Evolutionary conservation across 2,329 filamentous ascomycete species (phyloP), one percentile per base, ranked within the genome.

Genomic region (Colletotrichum sp.): DNA sequence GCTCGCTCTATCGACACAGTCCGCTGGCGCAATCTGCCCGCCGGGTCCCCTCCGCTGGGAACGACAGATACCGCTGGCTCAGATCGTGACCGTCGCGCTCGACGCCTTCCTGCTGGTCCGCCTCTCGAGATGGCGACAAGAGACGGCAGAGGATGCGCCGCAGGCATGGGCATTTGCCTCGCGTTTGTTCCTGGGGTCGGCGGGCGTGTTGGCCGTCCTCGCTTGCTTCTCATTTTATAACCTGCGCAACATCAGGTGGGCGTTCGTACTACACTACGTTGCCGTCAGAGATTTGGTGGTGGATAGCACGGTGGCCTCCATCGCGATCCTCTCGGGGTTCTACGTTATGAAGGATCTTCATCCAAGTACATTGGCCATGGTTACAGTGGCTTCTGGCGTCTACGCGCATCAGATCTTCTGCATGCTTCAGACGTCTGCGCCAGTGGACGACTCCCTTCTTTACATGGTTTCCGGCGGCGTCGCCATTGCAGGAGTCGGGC

Each of bases 21-120:
- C 71, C 1, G 80, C 82, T 2, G 80, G 82, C 39, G 82, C 79
- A 39, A 82, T 84, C 36, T 84, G 83, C 69, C 82, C 83, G 7
- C 39, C 75, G 6, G 81, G 81, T 11, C 39, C 55, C 49, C 30
- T 77, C 13, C 72, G 78, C 55, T 78, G 71, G 65, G 82, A 83
- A 68, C 79, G 81, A 29, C 72, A 82, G 19, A 80, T 79, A 59
- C 82, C 83, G 19, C 75, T 84, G 2, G 80, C 80, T 5, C 83
- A 84, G 66, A 36, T 82, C 30, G 62, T 79, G 22, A 75, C 77
- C 66, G 71, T 83, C n/a, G 75, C 75, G 19, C 74, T 84, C 19
- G 84, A 86, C 63, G 81, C 83, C 19, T 61, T 79, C 11, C 74
- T 85, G n/a, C 72, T 86, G 22, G 78, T 75, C 5, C 78, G 79